These are phyloP conservation scores for Darksidea phi DNA, from an alignment of 495 filamentous ascomycete species.

Conservation along the genomic window DNA sequence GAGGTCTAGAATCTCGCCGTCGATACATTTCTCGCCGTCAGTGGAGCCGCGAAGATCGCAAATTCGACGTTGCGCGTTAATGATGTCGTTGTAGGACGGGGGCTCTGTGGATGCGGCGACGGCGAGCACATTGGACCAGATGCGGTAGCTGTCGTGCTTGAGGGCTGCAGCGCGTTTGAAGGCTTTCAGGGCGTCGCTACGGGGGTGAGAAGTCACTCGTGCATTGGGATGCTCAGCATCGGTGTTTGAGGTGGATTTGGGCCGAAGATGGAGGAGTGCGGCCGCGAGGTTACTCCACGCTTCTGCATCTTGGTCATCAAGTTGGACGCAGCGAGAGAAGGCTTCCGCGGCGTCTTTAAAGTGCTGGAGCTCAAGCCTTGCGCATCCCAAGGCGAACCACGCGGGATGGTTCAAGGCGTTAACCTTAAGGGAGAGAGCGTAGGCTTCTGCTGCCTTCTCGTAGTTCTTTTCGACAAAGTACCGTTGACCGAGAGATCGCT, in stretches of 20 bases:
- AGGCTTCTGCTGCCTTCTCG: conserved; percentile 71
- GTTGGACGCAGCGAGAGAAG: conserved; percentile 73
- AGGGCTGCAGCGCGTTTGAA: conserved; percentile 79
- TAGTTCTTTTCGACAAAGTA: conserved; percentile 64
- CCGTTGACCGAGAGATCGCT: conserved; percentile 79
- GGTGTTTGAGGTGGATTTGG: conserved; percentile 23
- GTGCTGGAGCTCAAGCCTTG: conserved; percentile 69
- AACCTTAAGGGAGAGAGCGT: conserved; percentile 68
- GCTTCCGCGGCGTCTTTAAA: conserved; percentile 84
- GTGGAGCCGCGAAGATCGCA: conserved; percentile 69
- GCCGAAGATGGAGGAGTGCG: conserved; percentile 56
- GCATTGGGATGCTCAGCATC: conserved; percentile 37
- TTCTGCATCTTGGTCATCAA: conserved; percentile 85
- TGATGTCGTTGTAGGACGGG: conserved; percentile 68
- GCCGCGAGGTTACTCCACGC: conserved; percentile 94
- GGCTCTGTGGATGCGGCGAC: conserved; percentile 76
- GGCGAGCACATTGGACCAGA: conserved; percentile 93
- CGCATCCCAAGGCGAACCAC: conserved; percentile 90
- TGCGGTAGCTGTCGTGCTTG: conserved; percentile 79
- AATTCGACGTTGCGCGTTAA: conserved; percentile 68
- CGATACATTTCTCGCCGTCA: conserved; percentile 73
- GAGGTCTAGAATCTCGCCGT: conserved; percentile 66
- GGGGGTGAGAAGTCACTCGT: conserved; percentile 46
- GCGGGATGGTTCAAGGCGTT: conserved; percentile 76
- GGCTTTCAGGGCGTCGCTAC: conserved; percentile 72